Percentiles rank a stretch among this genome's conserved stretches.
phyloP scores from a whole-genome alignment of 768 basidiomycete genomes.

The Gelatoporia subvermispora region DNA sequence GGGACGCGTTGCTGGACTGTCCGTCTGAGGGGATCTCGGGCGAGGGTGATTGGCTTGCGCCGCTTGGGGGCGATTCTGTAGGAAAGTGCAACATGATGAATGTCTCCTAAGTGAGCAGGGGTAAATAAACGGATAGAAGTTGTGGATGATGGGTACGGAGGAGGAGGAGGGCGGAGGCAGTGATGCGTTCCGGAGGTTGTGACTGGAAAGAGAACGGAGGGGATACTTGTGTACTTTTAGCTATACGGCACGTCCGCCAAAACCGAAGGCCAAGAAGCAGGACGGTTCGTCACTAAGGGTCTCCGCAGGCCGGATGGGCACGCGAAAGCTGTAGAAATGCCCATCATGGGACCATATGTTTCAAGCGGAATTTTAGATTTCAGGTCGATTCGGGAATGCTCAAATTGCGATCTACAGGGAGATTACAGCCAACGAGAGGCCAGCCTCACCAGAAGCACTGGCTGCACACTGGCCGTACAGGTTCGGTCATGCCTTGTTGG shows the following conservation, averaged over 20 bases:
- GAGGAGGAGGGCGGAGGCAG: slow-evolving; percentile 11
- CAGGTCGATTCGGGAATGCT: too few relatives aligned
- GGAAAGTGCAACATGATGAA: background rate
- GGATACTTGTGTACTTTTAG: slow-evolving; percentile 13
- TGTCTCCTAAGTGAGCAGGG: slow-evolving; percentile 1
- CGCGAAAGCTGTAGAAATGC: slow-evolving; percentile 14
- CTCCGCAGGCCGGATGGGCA: slow-evolving; percentile 6
- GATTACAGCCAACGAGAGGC: too few relatives aligned
- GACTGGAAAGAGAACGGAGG: slow-evolving; percentile 13
- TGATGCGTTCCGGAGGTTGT: slow-evolving; percentile 10
- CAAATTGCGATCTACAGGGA: too few relatives aligned
- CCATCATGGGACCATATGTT: slow-evolving; percentile 7
- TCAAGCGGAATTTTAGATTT: background rate
- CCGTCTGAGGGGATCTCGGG: slow-evolving; percentile 15
- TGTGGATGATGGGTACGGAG: slow-evolving; percentile 3
- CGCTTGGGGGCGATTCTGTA: slow-evolving; percentile 12
- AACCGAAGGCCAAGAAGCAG: slow-evolving; percentile 17
- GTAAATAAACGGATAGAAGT: slow-evolving; percentile 1
- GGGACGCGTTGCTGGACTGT: slow-evolving; percentile 15
- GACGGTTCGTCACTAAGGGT: slow-evolving; percentile 24
- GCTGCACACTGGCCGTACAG: too few relatives aligned
- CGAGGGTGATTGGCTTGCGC: slow-evolving; percentile 16
- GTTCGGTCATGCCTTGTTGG: too few relatives aligned
- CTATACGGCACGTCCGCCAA: slow-evolving; percentile 18
- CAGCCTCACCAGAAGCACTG: too few relatives aligned